These are phyloP conservation scores for Fusarium metavorans DNA, from an alignment of 2,329 filamentous ascomycete genomes.

Conservation along the genomic window DNA sequence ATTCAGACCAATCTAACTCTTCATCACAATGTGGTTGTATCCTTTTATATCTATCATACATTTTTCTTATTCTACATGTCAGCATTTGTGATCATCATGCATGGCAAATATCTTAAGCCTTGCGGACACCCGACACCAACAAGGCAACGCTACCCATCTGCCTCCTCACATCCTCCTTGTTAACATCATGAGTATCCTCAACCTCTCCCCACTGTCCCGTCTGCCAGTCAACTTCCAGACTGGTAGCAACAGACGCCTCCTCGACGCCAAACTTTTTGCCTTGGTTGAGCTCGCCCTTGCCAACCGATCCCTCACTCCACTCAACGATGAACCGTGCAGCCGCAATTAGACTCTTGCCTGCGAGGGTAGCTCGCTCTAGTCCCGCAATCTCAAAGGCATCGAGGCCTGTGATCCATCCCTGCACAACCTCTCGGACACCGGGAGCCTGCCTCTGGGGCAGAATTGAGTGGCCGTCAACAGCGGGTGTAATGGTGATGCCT, in stretches of 20 bases:
- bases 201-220: conserved; percentile 94
- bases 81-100: not conserved
- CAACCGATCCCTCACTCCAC: conserved; percentile 82
- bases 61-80: conserved; percentile 33
- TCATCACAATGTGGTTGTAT: not conserved
- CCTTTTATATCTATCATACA: conserved; percentile 29
- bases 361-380: conserved; percentile 84
- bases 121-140: conserved; percentile 74
- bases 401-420: conserved; percentile 80
- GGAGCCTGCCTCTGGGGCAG: conserved; percentile 79
- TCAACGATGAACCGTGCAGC: conserved; percentile 83
- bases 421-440: conserved; percentile 81
- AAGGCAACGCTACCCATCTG: conserved; percentile 90
- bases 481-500: conserved; percentile 79
- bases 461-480: conserved; percentile 84
- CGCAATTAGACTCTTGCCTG: conserved; percentile 86
- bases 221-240: conserved; percentile 90
- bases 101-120: conserved; percentile 24
- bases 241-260: conserved; percentile 82
- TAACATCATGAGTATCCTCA: conserved; percentile 97
- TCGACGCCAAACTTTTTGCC: conserved; percentile 77
- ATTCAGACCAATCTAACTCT: not conserved
- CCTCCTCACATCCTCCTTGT: conserved; percentile 87
- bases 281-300: conserved; percentile 54
- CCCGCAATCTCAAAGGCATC: conserved; percentile 86